Evolutionary conservation across 2,329 filamentous ascomycete species (phyloP).

Genomic region (Beauveria asiatica): DNA sequence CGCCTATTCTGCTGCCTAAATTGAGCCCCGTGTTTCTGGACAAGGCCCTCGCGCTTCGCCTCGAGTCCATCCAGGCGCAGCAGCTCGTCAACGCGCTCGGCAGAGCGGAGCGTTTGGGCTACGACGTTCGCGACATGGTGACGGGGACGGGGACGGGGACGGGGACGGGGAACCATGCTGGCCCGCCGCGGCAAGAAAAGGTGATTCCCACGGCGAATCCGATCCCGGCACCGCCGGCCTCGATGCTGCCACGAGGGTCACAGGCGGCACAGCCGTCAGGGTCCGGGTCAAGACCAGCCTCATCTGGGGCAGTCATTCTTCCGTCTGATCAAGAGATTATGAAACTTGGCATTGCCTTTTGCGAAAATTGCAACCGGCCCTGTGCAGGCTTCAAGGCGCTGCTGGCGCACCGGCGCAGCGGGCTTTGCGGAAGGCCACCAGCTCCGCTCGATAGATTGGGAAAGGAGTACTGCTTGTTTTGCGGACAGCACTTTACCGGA

Average conservation of each 20-base stretch:
- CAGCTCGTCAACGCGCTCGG: conserved; percentile 49
- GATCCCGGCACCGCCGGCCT: not conserved
- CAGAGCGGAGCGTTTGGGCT: conserved; percentile 48
- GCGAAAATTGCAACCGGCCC: conserved; percentile 23
- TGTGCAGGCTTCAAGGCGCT: conserved; percentile 25
- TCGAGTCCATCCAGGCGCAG: conserved; percentile 45
- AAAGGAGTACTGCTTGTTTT: conserved; percentile 35
- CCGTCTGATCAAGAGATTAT: not conserved
- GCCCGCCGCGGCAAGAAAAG: conserved; percentile 23
- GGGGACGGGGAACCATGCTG: conserved; percentile 19
- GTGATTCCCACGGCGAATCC: conserved; percentile 24
- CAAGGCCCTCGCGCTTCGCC: conserved; percentile 39
- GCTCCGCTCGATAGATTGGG: conserved; percentile 13
- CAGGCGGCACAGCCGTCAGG: not conserved
- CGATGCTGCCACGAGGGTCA: not conserved
- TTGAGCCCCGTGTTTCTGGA: conserved; percentile 44
- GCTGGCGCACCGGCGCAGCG: conserved; percentile 22
- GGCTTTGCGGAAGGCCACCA: conserved; percentile 17
- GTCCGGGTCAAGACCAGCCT: not conserved
- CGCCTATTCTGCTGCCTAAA: conserved; percentile 34
- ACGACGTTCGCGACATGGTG: conserved; percentile 42
- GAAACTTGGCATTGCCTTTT: not conserved
- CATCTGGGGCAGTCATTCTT: not conserved
- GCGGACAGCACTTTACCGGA: conserved; percentile 36
- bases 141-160: conserved; percentile 9